phyloP scores from a whole-genome alignment of 352 stramenopile species.

The Phytophthora ramorum region DNA sequence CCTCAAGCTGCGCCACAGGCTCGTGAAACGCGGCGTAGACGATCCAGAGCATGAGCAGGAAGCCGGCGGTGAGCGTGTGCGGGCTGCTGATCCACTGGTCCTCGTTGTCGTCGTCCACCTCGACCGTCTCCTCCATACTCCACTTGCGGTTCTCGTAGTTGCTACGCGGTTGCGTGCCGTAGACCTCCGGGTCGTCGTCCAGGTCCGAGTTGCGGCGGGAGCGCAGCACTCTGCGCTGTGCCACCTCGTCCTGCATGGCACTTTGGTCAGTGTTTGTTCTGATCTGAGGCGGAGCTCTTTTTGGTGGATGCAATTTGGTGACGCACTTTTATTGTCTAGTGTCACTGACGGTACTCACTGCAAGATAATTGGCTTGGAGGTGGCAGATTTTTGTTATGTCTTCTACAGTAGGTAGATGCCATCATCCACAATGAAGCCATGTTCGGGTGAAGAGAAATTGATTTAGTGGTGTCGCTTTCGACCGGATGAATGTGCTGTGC shows the following conservation, averaged over 20 bases:
- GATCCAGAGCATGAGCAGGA: slow-evolving; percentile 86
- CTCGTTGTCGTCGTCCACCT: slow-evolving; percentile 77
- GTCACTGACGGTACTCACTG: slow-evolving; percentile 17
- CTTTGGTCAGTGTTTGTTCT: slow-evolving; percentile 6
- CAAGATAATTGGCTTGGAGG: not conserved
- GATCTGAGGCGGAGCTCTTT: slow-evolving; percentile 28
- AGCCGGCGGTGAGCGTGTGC: slow-evolving; percentile 81
- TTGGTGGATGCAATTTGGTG: slow-evolving; percentile 33
- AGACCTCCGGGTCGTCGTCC: slow-evolving; percentile 47
- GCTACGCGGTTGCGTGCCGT: slow-evolving; percentile 46
- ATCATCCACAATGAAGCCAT: not conserved
- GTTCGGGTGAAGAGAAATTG: not conserved
- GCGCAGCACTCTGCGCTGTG: slow-evolving; percentile 55
- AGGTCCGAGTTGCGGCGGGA: slow-evolving; percentile 68
- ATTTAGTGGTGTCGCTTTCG: not conserved
- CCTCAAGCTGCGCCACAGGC: slow-evolving; percentile 37
- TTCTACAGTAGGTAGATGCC: slow-evolving; percentile 10
- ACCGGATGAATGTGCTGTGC: not conserved
- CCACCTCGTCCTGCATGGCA: slow-evolving; percentile 36
- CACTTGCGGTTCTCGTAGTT: slow-evolving; percentile 89
- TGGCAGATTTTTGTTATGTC: slow-evolving; percentile 26
- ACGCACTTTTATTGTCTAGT: slow-evolving; percentile 28
- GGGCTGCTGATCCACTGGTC: slow-evolving; percentile 85
- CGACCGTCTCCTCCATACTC: slow-evolving; percentile 85
- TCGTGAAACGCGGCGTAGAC: slow-evolving; percentile 88